Conservation (phyloP, 2,329 filamentous ascomycete species). For the Trichoderma sp. region DNA sequence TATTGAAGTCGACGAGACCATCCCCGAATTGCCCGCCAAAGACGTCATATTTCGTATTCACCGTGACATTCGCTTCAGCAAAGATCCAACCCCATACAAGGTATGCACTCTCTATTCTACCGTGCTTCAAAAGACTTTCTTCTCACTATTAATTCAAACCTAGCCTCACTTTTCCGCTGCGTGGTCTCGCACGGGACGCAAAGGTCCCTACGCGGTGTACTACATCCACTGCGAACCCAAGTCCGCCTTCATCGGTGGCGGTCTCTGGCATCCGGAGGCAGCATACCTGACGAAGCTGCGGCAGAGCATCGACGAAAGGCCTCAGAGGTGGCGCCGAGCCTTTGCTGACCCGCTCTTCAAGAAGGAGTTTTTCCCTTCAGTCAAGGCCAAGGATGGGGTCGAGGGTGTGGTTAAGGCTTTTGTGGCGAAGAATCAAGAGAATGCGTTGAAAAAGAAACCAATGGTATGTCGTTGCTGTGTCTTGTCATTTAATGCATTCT, state of each 20-base stretch:
- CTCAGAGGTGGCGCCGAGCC: conserved; percentile 65
- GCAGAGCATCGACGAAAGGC: conserved; percentile 70
- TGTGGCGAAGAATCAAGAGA: conserved; percentile 64
- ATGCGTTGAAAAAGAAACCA: conserved; percentile 79
- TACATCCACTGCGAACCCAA: conserved; percentile 79
- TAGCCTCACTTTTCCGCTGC: conserved; percentile 80
- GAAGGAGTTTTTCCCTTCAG: conserved; percentile 58
- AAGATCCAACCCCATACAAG: conserved; percentile 86
- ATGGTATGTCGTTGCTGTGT: conserved; percentile 57
- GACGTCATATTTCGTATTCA: conserved; percentile 88
- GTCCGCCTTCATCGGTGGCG: conserved; percentile 72
- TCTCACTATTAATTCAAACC: background rate
- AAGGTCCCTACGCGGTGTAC: conserved; percentile 84
- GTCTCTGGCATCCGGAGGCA: conserved; percentile 76
- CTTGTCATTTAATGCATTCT: background rate
- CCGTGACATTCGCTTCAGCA: conserved; percentile 79
- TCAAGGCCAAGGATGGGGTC: conserved; percentile 33
- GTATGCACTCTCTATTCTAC: conserved; percentile 41
- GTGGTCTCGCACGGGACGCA: conserved; percentile 83
- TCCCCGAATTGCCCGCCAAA: conserved; percentile 82
- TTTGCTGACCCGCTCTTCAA: conserved; percentile 62
- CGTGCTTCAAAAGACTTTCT: background rate
- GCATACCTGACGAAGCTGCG: conserved; percentile 65
- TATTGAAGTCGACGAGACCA: conserved; percentile 70
- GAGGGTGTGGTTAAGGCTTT: conserved; percentile 68